Evolutionary conservation across 2,329 filamentous ascomycete species (phyloP), one percentile per base, ranked within the genome.

Genomic region (Pseudonectria foliicola): DNA sequence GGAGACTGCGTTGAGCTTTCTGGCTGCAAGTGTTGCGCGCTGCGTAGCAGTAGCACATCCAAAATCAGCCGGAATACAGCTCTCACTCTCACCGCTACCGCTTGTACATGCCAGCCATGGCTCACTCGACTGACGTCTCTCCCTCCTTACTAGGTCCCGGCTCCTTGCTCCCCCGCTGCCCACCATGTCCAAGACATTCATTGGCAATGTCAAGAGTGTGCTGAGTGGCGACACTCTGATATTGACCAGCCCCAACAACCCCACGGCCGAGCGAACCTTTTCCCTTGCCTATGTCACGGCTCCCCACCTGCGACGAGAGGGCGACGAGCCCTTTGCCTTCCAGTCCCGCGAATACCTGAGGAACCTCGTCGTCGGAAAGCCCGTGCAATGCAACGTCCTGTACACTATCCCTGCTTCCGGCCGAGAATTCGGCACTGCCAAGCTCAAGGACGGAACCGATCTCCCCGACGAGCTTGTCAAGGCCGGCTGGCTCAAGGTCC

Each of bases 271-370:
- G 68, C 84, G 87, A 53, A 85, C 75, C 34, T 73, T 98, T 52
- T 94, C 88, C 55, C 72, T 98, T 46, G 92, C 92, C 52, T 96
- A 88, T 64, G 88, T 96, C 49, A 84, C 82, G 39, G 88, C 89
- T 32, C 92, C 92, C 4, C 81, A 89, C 56, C 61, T 95, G 60
- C 82, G 75, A 66, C 82, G 87, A 62, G 89, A 95, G 50, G 88
- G 85, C 38, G 90, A 95, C 55, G 89, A 95, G 74, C 80, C 83
- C 25, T 93, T 84, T 56, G 88, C 86, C 39, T 98, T 95, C 63
- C 83, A 92, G 63, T 95, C 92, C 40, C 86, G 92, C 56, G 92
- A 98, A 64, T 92, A 85, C 60, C 75, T 98, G 42, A 84, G 92
- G 54, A 80, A 82, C 48, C 70, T 89, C 33, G 73, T 82, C 27